Conservation (phyloP, 352 stramenopile species). For the Phytopythium montanum region DNA sequence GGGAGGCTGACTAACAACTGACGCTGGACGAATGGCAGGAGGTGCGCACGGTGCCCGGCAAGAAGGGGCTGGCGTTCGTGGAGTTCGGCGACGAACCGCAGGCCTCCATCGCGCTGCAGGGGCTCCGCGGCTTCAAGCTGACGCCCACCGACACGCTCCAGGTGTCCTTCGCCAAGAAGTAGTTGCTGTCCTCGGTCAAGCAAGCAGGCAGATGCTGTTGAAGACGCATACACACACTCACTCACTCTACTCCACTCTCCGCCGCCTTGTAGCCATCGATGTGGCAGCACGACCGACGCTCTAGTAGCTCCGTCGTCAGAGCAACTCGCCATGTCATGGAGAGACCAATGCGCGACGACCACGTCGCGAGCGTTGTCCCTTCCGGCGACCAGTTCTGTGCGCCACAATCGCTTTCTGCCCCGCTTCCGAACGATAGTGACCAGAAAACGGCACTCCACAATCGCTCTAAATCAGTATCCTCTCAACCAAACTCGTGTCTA, state of each 20-base stretch:
- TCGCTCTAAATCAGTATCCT: background rate
- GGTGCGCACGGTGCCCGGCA: slow-evolving; percentile 93
- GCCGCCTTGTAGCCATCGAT: too few relatives aligned
- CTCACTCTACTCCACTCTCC: too few relatives aligned
- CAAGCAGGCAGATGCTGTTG: too few relatives aligned
- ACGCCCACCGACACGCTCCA: slow-evolving; percentile 77
- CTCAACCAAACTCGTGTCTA: background rate
- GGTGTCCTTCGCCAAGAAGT: slow-evolving; percentile 88
- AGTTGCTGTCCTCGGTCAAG: too few relatives aligned
- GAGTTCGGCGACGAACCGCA: slow-evolving; percentile 92
- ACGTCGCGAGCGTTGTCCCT: background rate
- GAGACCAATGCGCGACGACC: background rate
- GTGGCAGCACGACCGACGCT: too few relatives aligned
- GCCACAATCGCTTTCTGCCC: background rate
- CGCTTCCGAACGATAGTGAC: background rate
- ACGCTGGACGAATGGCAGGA: slow-evolving; percentile 46
- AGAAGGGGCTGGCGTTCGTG: slow-evolving; percentile 94
- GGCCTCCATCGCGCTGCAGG: slow-evolving; percentile 75
- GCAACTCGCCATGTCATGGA: background rate
- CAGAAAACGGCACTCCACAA: background rate
- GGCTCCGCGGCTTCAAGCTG: slow-evolving; percentile 82
- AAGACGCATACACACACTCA: too few relatives aligned
- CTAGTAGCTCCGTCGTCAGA: too few relatives aligned
- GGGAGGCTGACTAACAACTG: background rate
- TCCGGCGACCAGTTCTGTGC: background rate